Percentiles rank a stretch among this genome's conserved stretches.
These are phyloP conservation scores for Canavalia gladiata DNA, from an alignment of 306 rosid species.

Conservation along the genomic window DNA sequence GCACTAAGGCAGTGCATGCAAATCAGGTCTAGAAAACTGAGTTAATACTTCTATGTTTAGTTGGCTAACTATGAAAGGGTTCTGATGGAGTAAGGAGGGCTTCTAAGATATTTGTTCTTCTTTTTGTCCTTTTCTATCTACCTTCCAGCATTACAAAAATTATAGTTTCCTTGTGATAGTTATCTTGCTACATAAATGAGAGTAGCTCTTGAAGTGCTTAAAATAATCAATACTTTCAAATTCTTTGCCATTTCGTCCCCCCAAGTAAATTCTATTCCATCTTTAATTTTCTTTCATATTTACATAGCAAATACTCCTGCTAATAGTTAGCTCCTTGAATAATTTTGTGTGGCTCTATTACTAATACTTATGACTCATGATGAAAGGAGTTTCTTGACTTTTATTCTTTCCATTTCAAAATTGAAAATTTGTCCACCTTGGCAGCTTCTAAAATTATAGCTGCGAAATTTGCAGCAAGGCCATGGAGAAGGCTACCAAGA, in stretches of 20 bases:
- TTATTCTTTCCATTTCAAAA: conserved; percentile 35
- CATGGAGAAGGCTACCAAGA: conserved; percentile 75
- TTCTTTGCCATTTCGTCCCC: conserved; percentile 26
- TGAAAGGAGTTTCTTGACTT: conserved; percentile 22
- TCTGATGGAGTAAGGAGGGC: background rate
- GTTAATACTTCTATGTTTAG: background rate
- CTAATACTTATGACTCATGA: background rate
- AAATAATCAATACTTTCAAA: conserved; percentile 24
- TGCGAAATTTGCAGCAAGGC: conserved; percentile 78
- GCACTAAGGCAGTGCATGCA: background rate
- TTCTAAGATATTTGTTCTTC: conserved; percentile 15
- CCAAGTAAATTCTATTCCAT: background rate
- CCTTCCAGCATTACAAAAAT: conserved; percentile 14
- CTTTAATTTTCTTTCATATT: conserved; percentile 16
- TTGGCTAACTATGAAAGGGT: conserved; percentile 8
- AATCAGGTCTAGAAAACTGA: conserved; percentile 17
- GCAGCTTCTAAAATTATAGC: conserved; percentile 41
- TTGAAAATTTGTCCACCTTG: conserved; percentile 33
- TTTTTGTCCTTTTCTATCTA: conserved; percentile 1
- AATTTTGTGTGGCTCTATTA: conserved; percentile 17
- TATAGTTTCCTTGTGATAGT: conserved; percentile 12
- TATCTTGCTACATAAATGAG: conserved; percentile 23
- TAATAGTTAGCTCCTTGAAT: conserved; percentile 21
- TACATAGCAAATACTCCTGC: background rate
- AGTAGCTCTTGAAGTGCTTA: conserved; percentile 16